These are phyloP conservation scores for Tulasnella sp. DNA, from an alignment of 768 basidiomycete genomes.

Conservation along the genomic window DNA sequence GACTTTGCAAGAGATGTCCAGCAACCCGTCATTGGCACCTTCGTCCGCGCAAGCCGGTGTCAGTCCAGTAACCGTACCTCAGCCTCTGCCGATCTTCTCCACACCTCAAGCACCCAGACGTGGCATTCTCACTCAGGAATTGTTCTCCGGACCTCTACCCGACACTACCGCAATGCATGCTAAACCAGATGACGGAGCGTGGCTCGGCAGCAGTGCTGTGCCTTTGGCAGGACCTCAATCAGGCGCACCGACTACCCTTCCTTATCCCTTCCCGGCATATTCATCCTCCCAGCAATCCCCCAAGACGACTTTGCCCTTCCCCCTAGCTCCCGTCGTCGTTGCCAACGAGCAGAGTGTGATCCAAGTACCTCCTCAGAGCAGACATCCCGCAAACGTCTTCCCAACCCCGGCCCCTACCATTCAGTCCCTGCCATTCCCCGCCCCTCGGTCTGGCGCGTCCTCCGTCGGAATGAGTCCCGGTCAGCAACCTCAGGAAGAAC, in stretches of 20 bases:
- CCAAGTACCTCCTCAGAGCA: not conserved
- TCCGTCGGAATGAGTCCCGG: not conserved
- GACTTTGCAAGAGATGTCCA: conserved; percentile 27
- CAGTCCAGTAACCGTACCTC: not conserved
- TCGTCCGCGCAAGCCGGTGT: conserved; percentile 1
- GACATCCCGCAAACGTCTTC: conserved; percentile 18
- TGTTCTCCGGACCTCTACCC: conserved; percentile 14
- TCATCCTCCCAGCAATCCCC: conserved; percentile 7
- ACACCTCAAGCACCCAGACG: not conserved
- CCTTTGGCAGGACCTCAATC: not conserved
- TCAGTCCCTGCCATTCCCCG: conserved; percentile 22
- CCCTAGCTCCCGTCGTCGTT: conserved; percentile 2
- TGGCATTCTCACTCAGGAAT: not conserved
- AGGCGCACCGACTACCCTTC: not conserved
- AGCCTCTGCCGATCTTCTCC: conserved; percentile 19
- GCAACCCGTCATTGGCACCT: conserved; percentile 17
- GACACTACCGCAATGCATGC: not conserved
- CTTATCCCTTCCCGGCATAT: conserved; percentile 8
- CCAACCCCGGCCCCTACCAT: conserved; percentile 25
- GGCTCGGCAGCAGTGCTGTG: conserved; percentile 14
- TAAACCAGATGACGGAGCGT: conserved; percentile 1
- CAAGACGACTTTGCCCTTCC: conserved; percentile 20
- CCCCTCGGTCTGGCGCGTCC: not conserved
- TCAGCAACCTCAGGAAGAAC: not conserved
- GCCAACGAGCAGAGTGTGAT: conserved; percentile 12